Evolutionary conservation across 306 rosid species (phyloP).

Genomic region (Begonia loranthoides): DNA sequence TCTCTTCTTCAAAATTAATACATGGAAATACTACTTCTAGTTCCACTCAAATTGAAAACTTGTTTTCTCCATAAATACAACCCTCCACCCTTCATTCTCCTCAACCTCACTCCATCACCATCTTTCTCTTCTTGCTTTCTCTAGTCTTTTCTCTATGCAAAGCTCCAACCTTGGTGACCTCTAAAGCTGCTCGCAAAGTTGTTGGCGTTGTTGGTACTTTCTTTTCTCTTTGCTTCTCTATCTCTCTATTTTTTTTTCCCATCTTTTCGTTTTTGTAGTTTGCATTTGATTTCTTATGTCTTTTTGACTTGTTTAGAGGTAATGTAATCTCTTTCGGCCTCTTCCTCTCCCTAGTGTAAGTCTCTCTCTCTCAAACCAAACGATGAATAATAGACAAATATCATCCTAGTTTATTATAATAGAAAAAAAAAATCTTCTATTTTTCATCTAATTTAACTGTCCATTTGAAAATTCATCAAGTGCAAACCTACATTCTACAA

Average conservation of each 20-base stretch:
- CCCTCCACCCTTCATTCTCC: too few relatives aligned
- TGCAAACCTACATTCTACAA: conserved; percentile 49
- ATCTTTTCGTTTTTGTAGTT: background rate
- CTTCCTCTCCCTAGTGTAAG: conserved; percentile 63
- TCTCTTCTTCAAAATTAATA: too few relatives aligned
- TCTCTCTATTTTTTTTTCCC: background rate
- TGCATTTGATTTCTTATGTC: background rate
- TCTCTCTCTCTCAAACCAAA: background rate
- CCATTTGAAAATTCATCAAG: background rate
- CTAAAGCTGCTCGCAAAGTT: conserved; percentile 17
- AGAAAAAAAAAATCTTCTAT: background rate
- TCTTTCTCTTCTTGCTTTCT: background rate
- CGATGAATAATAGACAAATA: background rate
- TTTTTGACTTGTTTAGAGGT: conserved; percentile 27
- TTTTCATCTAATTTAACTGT: background rate
- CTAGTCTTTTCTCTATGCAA: background rate
- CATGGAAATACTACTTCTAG: too few relatives aligned
- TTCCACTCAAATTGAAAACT: too few relatives aligned
- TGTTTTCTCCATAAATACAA: too few relatives aligned
- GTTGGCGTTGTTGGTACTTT: conserved; percentile 48
- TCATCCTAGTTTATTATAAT: background rate
- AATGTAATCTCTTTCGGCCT: conserved; percentile 58
- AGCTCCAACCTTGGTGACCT: conserved; percentile 23
- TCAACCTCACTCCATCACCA: background rate
- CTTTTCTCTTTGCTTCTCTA: background rate